Evolutionary conservation across 805 yeast species (phyloP), one percentile per base, ranked within the genome.

Genomic region (Sugiyamaella qingdaonensis): DNA sequence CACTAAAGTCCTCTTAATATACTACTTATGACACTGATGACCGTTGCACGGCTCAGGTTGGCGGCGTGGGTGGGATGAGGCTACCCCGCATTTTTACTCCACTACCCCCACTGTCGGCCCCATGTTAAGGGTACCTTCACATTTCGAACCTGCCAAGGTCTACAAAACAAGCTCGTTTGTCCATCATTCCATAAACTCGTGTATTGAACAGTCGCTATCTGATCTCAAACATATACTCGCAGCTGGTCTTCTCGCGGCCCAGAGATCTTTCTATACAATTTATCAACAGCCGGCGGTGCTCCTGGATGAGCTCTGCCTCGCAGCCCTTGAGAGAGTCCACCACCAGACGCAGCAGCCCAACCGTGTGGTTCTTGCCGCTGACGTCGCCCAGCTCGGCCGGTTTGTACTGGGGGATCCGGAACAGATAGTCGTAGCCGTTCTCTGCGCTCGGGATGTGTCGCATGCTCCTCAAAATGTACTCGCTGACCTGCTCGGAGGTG

Each of bases 401-500:
- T 47, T 53, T 58, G 16, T 59, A 59, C 18, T 55, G 52, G 2
- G 64, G 56, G 52, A 84, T 69, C 46, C 86, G 70, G 51, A 73
- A 68, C 48, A 84, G 63, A 61, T 80, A 82, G 2, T 65, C 62
- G 55, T 75, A 74, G 1, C 83, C 85, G 49, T 73, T 71, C 57
- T 82, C 86, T 44, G 29, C 45, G 18, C 49, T 43, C 8, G 59
- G 53, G 13, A 56, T 44, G 43, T 39, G 43, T 16, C 43, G 43
- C 43, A 39, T 39, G 21, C 43, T 39, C 24, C 43, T 2, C 24
- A 39, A 16, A 19, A 39, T 39, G 19, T 39, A 39, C 43, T 39
- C 43, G 21, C 43, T 39, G 16, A 39, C 19, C 24, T 39, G 43
- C 19, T 39, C 43, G 5, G 43, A 39, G 19, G 43, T 39, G 14